phyloP scores from a whole-genome alignment of 2,329 filamentous ascomycete species.

The Pseudogymnoascus pannorum region DNA sequence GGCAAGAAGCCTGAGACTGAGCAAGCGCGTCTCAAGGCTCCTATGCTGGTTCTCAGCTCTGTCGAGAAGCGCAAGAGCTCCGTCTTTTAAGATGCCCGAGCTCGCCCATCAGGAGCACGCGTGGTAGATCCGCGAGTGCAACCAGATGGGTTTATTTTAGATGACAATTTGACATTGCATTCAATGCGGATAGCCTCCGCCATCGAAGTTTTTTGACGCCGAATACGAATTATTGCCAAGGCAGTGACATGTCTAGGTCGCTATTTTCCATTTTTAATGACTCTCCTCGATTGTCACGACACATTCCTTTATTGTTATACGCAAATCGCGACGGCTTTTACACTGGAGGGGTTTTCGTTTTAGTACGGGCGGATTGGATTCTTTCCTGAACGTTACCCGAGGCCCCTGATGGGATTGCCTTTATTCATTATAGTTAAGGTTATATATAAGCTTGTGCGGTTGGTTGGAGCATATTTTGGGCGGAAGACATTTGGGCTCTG shows the following conservation, averaged over 20 bases:
- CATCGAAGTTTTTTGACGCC: constrained; percentile 24
- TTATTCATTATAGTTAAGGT: neutral
- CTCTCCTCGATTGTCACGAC: constrained; percentile 7
- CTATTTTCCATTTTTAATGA: constrained; percentile 9
- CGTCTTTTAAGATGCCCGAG: constrained; percentile 41
- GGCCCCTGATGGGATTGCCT: constrained; percentile 2
- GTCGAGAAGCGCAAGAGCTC: constrained; percentile 83
- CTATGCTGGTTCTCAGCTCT: constrained; percentile 79
- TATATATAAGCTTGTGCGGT: constrained; percentile 1
- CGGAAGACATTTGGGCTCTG: neutral
- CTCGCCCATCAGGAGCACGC: constrained; percentile 4
- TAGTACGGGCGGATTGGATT: constrained; percentile 5
- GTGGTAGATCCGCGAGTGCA: constrained; percentile 28
- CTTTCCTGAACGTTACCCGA: neutral
- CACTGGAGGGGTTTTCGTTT: neutral
- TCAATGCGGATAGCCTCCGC: constrained; percentile 31
- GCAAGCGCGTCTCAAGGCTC: constrained; percentile 68
- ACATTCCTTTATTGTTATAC: constrained; percentile 2
- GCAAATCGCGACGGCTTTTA: constrained; percentile 1
- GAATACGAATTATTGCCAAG: constrained; percentile 24
- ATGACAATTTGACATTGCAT: constrained; percentile 32
- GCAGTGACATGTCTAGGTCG: neutral
- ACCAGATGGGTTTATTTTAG: neutral
- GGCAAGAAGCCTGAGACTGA: constrained; percentile 47
- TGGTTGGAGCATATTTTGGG: constrained; percentile 2